Conservation (phyloP, 306 rosid genomes). For the Argentina anserina region DNA sequence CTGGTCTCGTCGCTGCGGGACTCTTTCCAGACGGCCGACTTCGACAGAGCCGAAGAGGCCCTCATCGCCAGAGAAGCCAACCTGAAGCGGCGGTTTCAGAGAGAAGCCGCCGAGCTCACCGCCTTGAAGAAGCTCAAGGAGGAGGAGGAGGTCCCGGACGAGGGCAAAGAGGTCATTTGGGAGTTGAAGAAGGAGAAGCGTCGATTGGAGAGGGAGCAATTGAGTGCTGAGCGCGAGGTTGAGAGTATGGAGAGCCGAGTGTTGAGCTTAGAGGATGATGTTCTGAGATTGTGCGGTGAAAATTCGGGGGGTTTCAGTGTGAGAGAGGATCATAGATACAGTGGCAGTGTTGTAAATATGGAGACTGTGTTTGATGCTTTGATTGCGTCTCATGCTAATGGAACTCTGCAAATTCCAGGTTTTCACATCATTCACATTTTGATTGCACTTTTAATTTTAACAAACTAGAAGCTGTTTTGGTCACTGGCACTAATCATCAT, state of each 20-base stretch:
- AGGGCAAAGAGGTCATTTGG: not conserved
- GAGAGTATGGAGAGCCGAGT: not conserved
- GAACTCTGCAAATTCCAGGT: not conserved
- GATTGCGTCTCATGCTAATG: not conserved
- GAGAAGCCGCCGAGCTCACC: not conserved
- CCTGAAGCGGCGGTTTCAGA: not conserved
- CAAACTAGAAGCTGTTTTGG: not conserved
- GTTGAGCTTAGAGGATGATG: not conserved
- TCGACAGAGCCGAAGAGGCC: not conserved
- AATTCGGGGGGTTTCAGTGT: not conserved
- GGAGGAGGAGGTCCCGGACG: not conserved
- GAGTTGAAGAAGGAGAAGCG: not conserved
- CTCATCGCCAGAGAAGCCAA: conserved; percentile 7
- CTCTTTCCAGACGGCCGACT: not conserved
- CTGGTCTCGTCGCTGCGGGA: not conserved
- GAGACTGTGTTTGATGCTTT: not conserved
- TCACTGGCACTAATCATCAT: not conserved
- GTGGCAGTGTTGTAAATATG: not conserved
- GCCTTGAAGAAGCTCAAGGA: not conserved
- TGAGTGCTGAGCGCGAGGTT: not conserved
- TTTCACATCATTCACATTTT: not conserved
- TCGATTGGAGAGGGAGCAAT: not conserved
- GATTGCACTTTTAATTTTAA: not conserved
- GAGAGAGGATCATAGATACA: not conserved
- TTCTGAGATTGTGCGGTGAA: not conserved